Evolutionary conservation across 2,329 filamentous ascomycete species (phyloP).

Genomic region (Blumeria graminis): DNA sequence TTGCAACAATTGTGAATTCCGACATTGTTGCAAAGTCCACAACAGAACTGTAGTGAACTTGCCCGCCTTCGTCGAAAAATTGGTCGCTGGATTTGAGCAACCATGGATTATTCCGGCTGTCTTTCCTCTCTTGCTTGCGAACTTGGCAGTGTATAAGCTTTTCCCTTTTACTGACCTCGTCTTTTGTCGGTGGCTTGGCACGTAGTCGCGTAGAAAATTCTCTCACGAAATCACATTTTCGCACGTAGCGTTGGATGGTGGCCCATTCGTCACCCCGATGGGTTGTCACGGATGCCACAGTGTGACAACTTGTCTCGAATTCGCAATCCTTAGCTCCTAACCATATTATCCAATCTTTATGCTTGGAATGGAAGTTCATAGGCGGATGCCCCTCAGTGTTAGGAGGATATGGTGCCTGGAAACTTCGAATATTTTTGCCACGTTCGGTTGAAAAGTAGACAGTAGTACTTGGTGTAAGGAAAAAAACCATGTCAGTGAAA

Average conservation of each 20-base stretch:
- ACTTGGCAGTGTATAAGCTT: constrained; percentile 32
- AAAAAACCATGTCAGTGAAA: constrained; percentile 67
- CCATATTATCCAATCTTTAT: constrained; percentile 85
- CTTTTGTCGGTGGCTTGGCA: constrained; percentile 11
- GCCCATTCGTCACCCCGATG: constrained; percentile 70
- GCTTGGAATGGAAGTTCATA: constrained; percentile 58
- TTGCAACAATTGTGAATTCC: constrained; percentile 83
- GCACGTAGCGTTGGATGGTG: constrained; percentile 46
- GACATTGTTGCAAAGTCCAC: constrained; percentile 83
- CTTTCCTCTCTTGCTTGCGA: constrained; percentile 37
- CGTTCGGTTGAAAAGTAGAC: constrained; percentile 67
- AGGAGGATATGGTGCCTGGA: constrained; percentile 39
- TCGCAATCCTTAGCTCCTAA: constrained; percentile 48
- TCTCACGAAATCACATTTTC: constrained; percentile 70
- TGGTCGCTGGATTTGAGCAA: constrained; percentile 57
- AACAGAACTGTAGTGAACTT: constrained; percentile 42
- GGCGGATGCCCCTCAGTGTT: constrained; percentile 23
- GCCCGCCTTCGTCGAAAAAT: constrained; percentile 43
- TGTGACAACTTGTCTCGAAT: constrained; percentile 33
- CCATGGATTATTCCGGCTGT: constrained; percentile 35
- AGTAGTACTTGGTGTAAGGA: constrained; percentile 42
- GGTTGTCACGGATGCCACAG: constrained; percentile 49
- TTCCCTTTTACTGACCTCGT: constrained; percentile 21
- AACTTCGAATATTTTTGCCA: constrained; percentile 47
- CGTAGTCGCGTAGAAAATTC: constrained; percentile 26